Evolutionary conservation across 345 rosid genomes (phyloP), one percentile per base, ranked within the genome.

Genomic region (Salix koriyanagi): DNA sequence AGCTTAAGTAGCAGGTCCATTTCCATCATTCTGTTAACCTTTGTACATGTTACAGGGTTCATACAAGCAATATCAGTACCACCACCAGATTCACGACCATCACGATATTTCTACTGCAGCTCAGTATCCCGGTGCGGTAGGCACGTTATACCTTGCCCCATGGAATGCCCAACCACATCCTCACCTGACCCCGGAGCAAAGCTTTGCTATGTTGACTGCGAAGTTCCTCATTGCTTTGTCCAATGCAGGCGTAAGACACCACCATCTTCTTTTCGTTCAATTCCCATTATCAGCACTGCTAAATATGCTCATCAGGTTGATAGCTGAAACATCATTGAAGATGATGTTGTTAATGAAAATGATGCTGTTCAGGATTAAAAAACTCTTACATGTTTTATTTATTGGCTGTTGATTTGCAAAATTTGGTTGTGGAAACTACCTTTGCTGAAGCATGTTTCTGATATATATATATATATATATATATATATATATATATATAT

Each of bases 151-250:
- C 36, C 36, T 34, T 34, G 36, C 36, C 36, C 36, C 36, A 34
- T 34, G 36, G 36, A 34, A 34, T 34, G 36, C 36, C 36, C 36
- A 34, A 34, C 36, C 36, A 0, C 1, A 34, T 34, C 36, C 5
- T 34, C 36, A 34, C 6, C 6, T 4, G 36, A 34, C 36, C 36
- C 36, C 36, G 0, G 36, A 34, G 36, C 36, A 46, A 86, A 83
- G 77, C 83, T 75, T 48, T 86, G 87, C 68, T 73, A 69, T 52
- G 48, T 82, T 71, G 56, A 84, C 76, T 86, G 89, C 67, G 18
- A 70, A 26, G 74, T 75, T 8, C 88, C 90, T 19, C 34, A 44
- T 16, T 83, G 90, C 73, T 42, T 65, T 21, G 16, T 88, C 16
- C 67, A 67, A 36, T 83, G 87, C 86, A 84, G 61, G 70, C 36